A percentile compares a stretch with the other conserved stretches of the same genome.
phyloP scores from a whole-genome alignment of 352 stramenopile species.

The Globisporangium ultimum region DNA sequence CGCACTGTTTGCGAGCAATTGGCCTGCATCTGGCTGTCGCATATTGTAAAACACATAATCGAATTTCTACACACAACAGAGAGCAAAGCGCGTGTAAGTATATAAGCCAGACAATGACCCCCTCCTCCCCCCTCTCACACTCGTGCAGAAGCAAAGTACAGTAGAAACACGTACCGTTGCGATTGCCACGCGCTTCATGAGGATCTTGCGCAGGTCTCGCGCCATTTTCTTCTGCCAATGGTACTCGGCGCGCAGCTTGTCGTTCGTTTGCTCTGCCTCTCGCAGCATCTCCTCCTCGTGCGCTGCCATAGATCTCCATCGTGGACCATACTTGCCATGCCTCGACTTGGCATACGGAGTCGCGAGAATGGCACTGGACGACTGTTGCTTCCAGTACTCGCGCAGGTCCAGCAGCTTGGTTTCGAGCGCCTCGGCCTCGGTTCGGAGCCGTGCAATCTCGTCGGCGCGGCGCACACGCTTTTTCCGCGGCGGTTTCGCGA shows the following conservation, averaged over 20 bases:
- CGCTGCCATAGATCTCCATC: not conserved
- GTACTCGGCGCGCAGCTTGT: not conserved
- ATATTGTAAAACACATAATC: too few relatives aligned
- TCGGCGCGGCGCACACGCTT: conserved; percentile 1
- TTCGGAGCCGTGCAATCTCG: conserved; percentile 2
- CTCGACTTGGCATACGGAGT: too few relatives aligned
- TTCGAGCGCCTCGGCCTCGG: conserved; percentile 1
- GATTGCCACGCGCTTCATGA: conserved; percentile 5
- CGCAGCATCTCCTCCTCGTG: not conserved
- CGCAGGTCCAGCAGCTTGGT: conserved; percentile 2
- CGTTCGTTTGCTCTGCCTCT: not conserved
- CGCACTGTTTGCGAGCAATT: not conserved
- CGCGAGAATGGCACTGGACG: too few relatives aligned
- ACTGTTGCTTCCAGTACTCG: conserved; percentile 1
- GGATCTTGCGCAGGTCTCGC: not conserved
- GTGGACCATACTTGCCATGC: too few relatives aligned
- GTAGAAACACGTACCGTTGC: conserved; percentile 5
- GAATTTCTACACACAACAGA: too few relatives aligned
- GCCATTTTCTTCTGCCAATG: conserved; percentile 1
- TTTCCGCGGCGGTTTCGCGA: not conserved
- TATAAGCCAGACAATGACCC: too few relatives aligned
- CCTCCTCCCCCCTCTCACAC: too few relatives aligned
- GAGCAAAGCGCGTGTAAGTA: too few relatives aligned
- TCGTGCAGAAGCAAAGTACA: too few relatives aligned
- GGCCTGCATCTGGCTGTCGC: too few relatives aligned